A percentile compares a stretch with the other conserved stretches of the same genome.
These are phyloP conservation scores for Cyberlindnera euphorbiae DNA, from an alignment of 805 yeast genomes.

Conservation along the genomic window DNA sequence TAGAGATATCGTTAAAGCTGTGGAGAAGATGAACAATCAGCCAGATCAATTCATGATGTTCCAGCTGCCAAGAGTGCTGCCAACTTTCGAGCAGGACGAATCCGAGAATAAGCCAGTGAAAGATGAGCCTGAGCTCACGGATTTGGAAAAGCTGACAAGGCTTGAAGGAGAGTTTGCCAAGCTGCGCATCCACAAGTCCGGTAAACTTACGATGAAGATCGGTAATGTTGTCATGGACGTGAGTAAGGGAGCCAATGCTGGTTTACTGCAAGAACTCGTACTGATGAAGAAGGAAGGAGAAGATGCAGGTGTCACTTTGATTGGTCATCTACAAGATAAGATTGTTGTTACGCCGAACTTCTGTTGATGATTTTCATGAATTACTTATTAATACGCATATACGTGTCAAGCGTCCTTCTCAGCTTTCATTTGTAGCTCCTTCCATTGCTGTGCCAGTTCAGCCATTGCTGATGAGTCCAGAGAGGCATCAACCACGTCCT, in stretches of 20 bases:
- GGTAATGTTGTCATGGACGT: conserved; percentile 70
- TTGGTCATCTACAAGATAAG: conserved; percentile 55
- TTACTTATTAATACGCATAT: no score
- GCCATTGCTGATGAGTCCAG: conserved; percentile 63
- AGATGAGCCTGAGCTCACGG: conserved; percentile 8
- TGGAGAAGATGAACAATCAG: conserved; percentile 26
- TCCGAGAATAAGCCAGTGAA: conserved; percentile 11
- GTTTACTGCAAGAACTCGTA: conserved; percentile 71
- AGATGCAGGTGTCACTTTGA: conserved; percentile 33
- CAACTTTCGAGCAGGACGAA: conserved; percentile 26
- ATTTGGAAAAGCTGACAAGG: conserved; percentile 4
- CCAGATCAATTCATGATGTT: conserved; percentile 32
- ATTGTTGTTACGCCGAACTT: conserved; percentile 55
- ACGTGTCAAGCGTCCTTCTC: no score
- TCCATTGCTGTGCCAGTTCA: conserved; percentile 63
- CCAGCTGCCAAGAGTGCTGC: conserved; percentile 35
- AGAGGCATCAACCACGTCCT: conserved; percentile 83
- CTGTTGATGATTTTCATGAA: no score
- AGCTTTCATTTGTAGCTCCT: conserved; percentile 31
- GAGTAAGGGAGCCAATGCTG: conserved; percentile 61
- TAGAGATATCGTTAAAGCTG: conserved; percentile 28
- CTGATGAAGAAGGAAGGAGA: conserved; percentile 37
- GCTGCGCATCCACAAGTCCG: conserved; percentile 76
- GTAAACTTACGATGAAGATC: conserved; percentile 67
- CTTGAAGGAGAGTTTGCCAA: conserved; percentile 64